Percentiles rank a stretch among this genome's conserved stretches.
These are phyloP conservation scores for Cercospora sp. DNA, from an alignment of 2,329 filamentous ascomycete genomes.

Conservation along the genomic window DNA sequence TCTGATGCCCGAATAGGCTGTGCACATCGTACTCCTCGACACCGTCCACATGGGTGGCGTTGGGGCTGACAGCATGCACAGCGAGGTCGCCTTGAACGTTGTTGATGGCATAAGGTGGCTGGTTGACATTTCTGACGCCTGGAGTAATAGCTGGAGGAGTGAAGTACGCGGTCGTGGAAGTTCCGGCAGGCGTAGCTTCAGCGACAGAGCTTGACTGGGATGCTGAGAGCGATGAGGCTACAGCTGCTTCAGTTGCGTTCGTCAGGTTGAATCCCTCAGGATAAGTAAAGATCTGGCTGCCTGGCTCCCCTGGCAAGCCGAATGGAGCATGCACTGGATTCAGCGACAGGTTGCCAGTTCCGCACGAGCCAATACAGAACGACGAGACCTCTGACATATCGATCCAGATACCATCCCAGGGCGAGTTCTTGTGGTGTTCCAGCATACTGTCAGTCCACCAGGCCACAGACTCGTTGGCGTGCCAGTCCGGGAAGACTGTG, in stretches of 20 bases:
- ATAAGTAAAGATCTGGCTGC: conserved; percentile 57
- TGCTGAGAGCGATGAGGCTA: conserved; percentile 56
- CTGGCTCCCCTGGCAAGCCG: conserved; percentile 63
- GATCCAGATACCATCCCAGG: conserved; percentile 59
- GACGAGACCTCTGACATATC: conserved; percentile 64
- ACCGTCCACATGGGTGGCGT: conserved; percentile 74
- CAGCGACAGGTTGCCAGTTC: conserved; percentile 61
- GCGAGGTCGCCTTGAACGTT: conserved; percentile 67
- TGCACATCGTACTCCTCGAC: conserved; percentile 78
- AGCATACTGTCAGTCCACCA: conserved; percentile 61
- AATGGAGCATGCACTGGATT: conserved; percentile 63
- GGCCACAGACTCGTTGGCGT: conserved; percentile 58
- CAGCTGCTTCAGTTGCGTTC: conserved; percentile 66
- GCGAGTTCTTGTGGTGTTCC: conserved; percentile 54
- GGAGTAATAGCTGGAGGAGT: conserved; percentile 28
- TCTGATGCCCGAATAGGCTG: conserved; percentile 74
- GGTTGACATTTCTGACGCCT: conserved; percentile 35
- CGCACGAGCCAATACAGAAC: conserved; percentile 72
- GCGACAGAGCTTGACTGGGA: conserved; percentile 51
- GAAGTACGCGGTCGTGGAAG: conserved; percentile 28
- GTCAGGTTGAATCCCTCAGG: conserved; percentile 70
- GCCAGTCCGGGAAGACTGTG: conserved; percentile 62
- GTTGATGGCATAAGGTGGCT: conserved; percentile 39
- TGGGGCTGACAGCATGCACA: conserved; percentile 71
- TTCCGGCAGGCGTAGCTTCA: conserved; percentile 27